These are phyloP conservation scores for Lonicera japonica DNA, from an alignment of 129 eudicot species.

Conservation along the genomic window DNA sequence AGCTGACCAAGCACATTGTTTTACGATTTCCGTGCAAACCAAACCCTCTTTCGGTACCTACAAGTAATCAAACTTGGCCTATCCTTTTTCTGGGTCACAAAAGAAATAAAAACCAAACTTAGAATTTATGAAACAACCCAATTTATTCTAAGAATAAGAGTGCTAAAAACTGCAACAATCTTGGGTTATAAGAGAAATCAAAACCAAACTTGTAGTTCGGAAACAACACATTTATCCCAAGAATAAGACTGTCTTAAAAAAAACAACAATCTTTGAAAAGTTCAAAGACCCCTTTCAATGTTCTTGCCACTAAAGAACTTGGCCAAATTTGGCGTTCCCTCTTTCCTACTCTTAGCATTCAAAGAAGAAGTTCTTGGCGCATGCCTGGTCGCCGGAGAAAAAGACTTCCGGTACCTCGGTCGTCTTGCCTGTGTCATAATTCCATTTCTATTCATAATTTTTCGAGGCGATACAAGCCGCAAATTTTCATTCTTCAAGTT, in stretches of 20 bases:
- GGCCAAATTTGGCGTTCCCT: slow-evolving; percentile 38
- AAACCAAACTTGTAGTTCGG: too few species aligned
- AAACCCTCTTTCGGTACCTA: too few species aligned
- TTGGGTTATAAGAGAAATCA: background rate
- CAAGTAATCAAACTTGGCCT: background rate
- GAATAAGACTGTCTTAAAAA: background rate
- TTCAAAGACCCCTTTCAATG: slow-evolving; percentile 13
- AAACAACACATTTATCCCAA: background rate
- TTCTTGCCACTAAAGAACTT: slow-evolving; percentile 41
- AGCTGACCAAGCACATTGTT: too few species aligned
- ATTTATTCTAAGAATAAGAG: background rate
- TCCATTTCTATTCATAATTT: slow-evolving; percentile 24
- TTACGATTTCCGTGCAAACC: too few species aligned
- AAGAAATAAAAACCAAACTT: background rate
- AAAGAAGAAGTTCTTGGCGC: slow-evolving; percentile 26
- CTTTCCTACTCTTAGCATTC: slow-evolving; percentile 32
- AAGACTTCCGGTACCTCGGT: slow-evolving; percentile 34
- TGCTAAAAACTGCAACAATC: background rate
- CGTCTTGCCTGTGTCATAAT: slow-evolving; percentile 27
- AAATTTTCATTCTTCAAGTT: slow-evolving; percentile 12
- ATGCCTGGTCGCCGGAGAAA: slow-evolving; percentile 28
- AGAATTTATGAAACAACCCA: background rate
- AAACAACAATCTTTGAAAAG: background rate
- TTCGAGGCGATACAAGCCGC: slow-evolving; percentile 20
- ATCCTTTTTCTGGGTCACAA: background rate